Percentiles rank a stretch among this genome's conserved stretches.
phyloP scores from a whole-genome alignment of 1,284 basidiomycete species.

The Wolfiporia cocos region DNA sequence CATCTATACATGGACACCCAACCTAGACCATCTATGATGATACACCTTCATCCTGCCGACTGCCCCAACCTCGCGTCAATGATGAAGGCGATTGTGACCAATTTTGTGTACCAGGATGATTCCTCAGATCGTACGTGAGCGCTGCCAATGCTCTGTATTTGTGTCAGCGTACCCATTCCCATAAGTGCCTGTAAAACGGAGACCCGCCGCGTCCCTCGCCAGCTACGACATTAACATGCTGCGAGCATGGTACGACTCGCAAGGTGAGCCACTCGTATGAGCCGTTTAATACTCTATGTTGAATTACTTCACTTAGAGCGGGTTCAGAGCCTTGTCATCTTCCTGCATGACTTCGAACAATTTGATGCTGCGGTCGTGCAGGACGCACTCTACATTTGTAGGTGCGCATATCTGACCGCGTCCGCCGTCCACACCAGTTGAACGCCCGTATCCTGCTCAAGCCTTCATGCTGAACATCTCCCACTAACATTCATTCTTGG shows the following conservation, averaged over 20 bases:
- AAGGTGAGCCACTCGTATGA: constrained; percentile 32
- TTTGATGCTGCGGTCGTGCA: constrained; percentile 53
- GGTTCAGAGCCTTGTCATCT: constrained; percentile 47
- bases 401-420: constrained; percentile 30
- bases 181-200: constrained; percentile 30
- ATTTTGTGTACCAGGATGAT: constrained; percentile 37
- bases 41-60: constrained; percentile 52
- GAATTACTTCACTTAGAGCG: no score
- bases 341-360: constrained; percentile 68
- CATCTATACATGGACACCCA: no score
- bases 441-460: constrained; percentile 10
- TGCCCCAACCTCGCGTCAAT: constrained; percentile 44
- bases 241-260: constrained; percentile 47
- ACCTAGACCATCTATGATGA: constrained; percentile 26
- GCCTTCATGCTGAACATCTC: constrained; percentile 37
- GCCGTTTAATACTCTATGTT: background rate
- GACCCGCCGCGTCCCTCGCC: constrained; percentile 44
- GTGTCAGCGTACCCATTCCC: background rate
- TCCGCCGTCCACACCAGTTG: constrained; percentile 17
- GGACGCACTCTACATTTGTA: constrained; percentile 65
- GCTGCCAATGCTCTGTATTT: no score
- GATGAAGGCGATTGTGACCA: constrained; percentile 51
- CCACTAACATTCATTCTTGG: constrained; percentile 58
- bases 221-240: constrained; percentile 55
- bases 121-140: background rate